Percentiles rank a stretch among this genome's conserved stretches.
Conservation (phyloP, 2,329 filamentous ascomycete species). For the Harringtonia aguacate region DNA sequence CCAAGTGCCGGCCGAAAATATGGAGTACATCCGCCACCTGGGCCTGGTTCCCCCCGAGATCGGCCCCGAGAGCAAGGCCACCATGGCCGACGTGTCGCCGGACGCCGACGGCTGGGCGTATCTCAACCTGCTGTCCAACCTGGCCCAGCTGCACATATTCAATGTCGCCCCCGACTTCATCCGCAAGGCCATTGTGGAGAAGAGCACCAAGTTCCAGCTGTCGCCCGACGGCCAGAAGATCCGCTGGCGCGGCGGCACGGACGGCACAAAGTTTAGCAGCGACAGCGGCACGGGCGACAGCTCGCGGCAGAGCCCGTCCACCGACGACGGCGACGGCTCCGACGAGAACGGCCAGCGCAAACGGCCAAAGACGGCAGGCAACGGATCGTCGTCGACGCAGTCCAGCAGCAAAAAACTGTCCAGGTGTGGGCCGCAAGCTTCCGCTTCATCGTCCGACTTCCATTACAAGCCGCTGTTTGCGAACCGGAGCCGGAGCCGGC, state of each 20-base stretch:
- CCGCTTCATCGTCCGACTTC: constrained; percentile 35
- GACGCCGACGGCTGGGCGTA: constrained; percentile 72
- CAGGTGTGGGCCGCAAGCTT: constrained; percentile 27
- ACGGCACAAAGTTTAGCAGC: constrained; percentile 55
- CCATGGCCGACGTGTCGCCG: constrained; percentile 37
- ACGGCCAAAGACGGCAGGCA: constrained; percentile 30
- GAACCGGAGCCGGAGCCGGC: constrained; percentile 38
- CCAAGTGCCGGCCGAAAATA: constrained; percentile 66
- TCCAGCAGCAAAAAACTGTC: constrained; percentile 26
- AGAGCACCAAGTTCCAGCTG: constrained; percentile 66
- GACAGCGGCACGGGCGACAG: constrained; percentile 42
- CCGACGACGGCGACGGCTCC: constrained; percentile 34
- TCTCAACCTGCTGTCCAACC: constrained; percentile 66
- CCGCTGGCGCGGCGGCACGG: constrained; percentile 62
- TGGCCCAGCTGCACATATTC: constrained; percentile 77
- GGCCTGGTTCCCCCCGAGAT: constrained; percentile 53
- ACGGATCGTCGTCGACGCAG: constrained; percentile 22
- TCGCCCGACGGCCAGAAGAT: constrained; percentile 70
- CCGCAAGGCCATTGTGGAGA: constrained; percentile 56
- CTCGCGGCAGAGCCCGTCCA: constrained; percentile 35
- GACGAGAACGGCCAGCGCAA: constrained; percentile 33
- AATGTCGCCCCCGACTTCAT: constrained; percentile 74
- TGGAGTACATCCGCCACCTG: constrained; percentile 68
- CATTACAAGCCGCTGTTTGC: constrained; percentile 56
- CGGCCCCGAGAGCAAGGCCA: constrained; percentile 28